Evolutionary conservation across 148 eudicot genomes (phyloP).

Genomic region (Camellia lanceoleosa): DNA sequence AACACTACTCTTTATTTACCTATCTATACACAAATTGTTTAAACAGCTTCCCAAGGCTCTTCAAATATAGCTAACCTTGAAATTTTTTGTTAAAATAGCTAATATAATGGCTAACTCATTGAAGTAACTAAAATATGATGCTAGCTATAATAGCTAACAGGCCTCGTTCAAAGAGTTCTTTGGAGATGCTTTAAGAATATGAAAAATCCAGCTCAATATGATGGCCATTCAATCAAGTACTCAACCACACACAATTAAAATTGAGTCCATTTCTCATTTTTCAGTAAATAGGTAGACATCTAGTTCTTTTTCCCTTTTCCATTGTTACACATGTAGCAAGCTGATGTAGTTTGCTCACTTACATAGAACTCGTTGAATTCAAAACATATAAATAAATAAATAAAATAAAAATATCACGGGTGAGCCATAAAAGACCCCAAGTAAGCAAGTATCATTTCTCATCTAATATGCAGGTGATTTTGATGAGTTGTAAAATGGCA

Average conservation of each 20-base stretch:
- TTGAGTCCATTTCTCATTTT: not conserved
- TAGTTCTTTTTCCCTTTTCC: not conserved
- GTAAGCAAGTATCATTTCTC: not conserved
- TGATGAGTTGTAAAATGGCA: not conserved
- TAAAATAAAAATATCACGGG: too few relatives aligned
- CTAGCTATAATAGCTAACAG: too few relatives aligned
- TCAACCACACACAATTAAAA: not conserved
- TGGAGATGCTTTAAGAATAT: not conserved
- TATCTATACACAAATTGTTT: too few relatives aligned
- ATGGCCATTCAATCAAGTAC: not conserved
- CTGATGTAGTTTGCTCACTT: not conserved
- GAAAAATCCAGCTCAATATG: not conserved
- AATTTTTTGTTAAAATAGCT: too few relatives aligned
- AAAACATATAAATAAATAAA: not conserved
- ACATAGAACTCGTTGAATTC: not conserved
- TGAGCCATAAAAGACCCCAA: not conserved
- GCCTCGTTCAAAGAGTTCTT: too few relatives aligned
- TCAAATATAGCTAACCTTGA: too few relatives aligned
- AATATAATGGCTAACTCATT: too few relatives aligned
- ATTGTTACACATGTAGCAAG: not conserved
- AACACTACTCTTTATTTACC: too few relatives aligned
- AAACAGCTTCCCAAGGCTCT: too few relatives aligned
- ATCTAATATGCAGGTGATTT: not conserved
- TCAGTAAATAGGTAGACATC: not conserved
- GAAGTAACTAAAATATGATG: too few relatives aligned